These are phyloP conservation scores for Lolium rigidum DNA, from an alignment of 176 grass and related monocot species.

Conservation along the genomic window DNA sequence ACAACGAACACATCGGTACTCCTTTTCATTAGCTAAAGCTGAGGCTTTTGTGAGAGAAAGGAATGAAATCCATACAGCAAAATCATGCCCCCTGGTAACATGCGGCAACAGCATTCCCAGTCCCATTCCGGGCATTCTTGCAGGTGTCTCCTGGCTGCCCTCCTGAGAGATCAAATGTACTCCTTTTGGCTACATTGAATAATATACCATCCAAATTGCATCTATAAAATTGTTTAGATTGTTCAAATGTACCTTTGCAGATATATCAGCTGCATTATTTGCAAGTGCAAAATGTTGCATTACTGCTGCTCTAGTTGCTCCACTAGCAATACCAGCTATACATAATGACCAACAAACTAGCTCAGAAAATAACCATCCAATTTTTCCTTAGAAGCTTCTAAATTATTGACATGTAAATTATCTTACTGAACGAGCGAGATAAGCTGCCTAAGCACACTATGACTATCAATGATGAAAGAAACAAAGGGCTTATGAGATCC, in stretches of 20 bases:
- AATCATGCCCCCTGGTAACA: constrained; percentile 74
- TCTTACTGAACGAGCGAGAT: constrained; percentile 97
- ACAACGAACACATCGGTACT: not conserved
- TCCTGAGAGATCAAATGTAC: constrained; percentile 63
- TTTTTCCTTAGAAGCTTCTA: not conserved
- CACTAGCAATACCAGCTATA: constrained; percentile 97
- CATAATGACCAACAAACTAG: constrained; percentile 20
- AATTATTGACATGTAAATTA: constrained; percentile 37
- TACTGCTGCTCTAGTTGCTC: constrained; percentile 91
- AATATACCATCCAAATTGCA: not conserved
- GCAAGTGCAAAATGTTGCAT: constrained; percentile 92
- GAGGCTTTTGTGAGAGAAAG: constrained; percentile 71
- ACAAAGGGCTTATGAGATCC: constrained; percentile 94
- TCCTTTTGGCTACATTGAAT: constrained; percentile 44
- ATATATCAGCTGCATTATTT: constrained; percentile 95
- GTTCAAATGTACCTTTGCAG: constrained; percentile 77
- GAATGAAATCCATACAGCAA: constrained; percentile 81
- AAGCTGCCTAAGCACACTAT: constrained; percentile 92
- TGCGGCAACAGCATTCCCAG: constrained; percentile 90
- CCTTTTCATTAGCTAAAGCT: not conserved
- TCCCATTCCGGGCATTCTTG: constrained; percentile 90
- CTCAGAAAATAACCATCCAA: constrained; percentile 15
- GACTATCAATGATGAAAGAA: constrained; percentile 84
- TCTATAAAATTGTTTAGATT: constrained; percentile 16
- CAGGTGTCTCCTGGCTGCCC: constrained; percentile 94